These are phyloP conservation scores for Acer yangbiense DNA, from an alignment of 345 rosid species.

Conservation along the genomic window DNA sequence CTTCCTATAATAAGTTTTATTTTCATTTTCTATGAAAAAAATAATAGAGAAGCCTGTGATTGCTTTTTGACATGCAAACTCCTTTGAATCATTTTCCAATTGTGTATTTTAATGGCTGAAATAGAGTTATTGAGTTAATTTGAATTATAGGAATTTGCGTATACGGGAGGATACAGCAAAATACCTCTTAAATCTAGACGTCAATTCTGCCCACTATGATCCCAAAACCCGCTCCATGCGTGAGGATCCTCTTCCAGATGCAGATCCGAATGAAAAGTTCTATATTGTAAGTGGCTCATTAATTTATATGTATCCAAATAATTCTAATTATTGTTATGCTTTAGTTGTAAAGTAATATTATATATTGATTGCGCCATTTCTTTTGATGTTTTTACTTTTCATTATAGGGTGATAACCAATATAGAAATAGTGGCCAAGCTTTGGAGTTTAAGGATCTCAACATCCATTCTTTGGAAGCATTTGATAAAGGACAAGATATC, in stretches of 20 bases:
- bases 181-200: constrained; percentile 73
- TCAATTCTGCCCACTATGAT: constrained; percentile 77
- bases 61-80: neutral
- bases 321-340: constrained; percentile 14
- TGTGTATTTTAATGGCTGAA: neutral
- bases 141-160: constrained; percentile 60
- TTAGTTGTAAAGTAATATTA: neutral
- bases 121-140: neutral
- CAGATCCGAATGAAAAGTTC: constrained; percentile 81
- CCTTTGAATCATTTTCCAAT: neutral
- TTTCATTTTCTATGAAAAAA: neutral
- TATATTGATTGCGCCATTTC: neutral
- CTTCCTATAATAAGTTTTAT: neutral
- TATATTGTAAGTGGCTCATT: constrained; percentile 42
- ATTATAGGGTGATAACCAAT: constrained; percentile 65
- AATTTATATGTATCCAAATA: neutral
- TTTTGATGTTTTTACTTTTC: neutral
- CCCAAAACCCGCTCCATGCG: constrained; percentile 84
- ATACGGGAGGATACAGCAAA: constrained; percentile 82
- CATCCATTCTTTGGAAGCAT: constrained; percentile 63
- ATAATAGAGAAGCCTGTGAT: neutral
- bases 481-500: constrained; percentile 75
- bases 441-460: constrained; percentile 68
- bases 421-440: constrained; percentile 76
- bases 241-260: constrained; percentile 85